phyloP scores from a whole-genome alignment of 2,329 filamentous ascomycete genomes.

The Neopestalotiopsis rosae region DNA sequence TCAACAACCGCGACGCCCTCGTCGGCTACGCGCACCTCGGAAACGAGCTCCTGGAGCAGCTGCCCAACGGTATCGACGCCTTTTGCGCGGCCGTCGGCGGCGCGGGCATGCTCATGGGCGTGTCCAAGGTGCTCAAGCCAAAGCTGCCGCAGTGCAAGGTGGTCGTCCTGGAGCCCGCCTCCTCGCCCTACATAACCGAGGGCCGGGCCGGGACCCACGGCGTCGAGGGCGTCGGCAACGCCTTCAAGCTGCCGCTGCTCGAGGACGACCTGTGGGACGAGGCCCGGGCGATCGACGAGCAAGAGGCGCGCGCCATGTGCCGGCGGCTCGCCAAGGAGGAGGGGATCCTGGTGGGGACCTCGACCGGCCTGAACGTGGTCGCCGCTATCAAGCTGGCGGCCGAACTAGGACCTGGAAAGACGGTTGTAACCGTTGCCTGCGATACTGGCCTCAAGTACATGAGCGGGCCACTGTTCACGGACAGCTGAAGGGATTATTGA shows the following conservation, averaged over 20 bases:
- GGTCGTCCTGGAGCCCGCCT: constrained; percentile 4
- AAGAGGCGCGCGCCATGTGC: constrained; percentile 5
- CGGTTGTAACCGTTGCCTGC: constrained; percentile 9
- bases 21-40: constrained; percentile 8
- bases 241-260: constrained; percentile 4
- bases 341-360: constrained; percentile 8
- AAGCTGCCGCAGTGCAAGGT: neutral
- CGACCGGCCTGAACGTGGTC: constrained; percentile 10
- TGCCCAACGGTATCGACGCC: neutral
- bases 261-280: constrained; percentile 1
- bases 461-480: neutral
- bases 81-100: constrained; percentile 10
- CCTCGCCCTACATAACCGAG: neutral
- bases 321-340: constrained; percentile 2
- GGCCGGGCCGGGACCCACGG: neutral
- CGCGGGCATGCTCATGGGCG: constrained; percentile 4
- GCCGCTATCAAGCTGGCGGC: constrained; percentile 1
- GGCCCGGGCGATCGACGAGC: neutral
- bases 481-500: neutral
- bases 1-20: constrained; percentile 6
- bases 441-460: constrained; percentile 13
- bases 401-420: constrained; percentile 3
- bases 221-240: constrained; percentile 9
- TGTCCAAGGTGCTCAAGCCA: constrained; percentile 5
- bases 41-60: constrained; percentile 5